Base-by-base conservation (phyloP, 805 yeast genomes). In the Zygosaccharomyces rouxii region DNA sequence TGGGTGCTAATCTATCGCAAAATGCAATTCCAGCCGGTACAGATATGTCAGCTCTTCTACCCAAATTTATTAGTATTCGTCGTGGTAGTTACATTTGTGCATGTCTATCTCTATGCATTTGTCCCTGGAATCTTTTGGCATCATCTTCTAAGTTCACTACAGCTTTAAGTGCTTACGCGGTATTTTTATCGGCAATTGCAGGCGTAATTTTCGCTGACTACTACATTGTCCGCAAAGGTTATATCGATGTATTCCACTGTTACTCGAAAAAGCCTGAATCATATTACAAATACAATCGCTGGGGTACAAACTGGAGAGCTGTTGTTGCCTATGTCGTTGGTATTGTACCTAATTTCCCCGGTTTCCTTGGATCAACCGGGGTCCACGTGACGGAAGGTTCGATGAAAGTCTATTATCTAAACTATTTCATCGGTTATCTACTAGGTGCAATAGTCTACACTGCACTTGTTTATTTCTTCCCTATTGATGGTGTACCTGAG, bases 251-350 rank as follows among this genome's bases (percentile, higher is more conserved):
- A 31, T 73, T 74, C 48, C 90, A 86, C 58, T 71, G 89, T 54
- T 89, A 84, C 69, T 57, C 77, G 22, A 77, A 74, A 37, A 67
- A 65, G 13, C 64, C 68, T 4, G 69, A 70, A 28, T 62, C 74
- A 6, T 66, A 70, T 48, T 89, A 89, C 70, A 76, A 76, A 69
- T 88, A 78, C 69, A 75, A 77, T 58, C 68, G 59, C 26, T 68
- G 71, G 42, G 96, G 96, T 35, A 57, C 79, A 66, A 87, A 88
- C 63, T 86, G 95, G 94, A 76, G 95, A 64, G 96, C 92, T 1
- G 81, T 79, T 55, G 79, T 75, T 28, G 94, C 96, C 1, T 89
- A 89, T 64, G 64, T 89, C 55, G 75, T 83, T 55, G 96, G 96
- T 47, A 83, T 89, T 50, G 71, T 81, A 30, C 94, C 95, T 41